Base-by-base conservation (phyloP, 2,329 filamentous ascomycete species). In the Stemphylium vesicarium region DNA sequence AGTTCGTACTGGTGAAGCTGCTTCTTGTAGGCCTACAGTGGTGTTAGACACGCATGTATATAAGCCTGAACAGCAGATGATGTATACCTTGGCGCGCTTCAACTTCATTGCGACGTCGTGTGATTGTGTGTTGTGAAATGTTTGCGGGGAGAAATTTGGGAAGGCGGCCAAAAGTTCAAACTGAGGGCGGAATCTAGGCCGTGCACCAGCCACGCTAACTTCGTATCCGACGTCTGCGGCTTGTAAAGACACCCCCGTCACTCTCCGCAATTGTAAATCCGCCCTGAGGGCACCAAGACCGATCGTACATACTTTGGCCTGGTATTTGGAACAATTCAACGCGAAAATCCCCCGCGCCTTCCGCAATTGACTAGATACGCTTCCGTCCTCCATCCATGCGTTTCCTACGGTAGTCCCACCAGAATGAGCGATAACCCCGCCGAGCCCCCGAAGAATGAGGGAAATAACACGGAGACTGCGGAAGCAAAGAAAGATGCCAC, bases 1-100 rank as follows among this genome's bases (percentile, higher is more conserved):
- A 94, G 84, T 72, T 88, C 87, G 83, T 93, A 96, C 73, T 94
- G 89, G 78, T 92, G 88, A 88, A 99, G 96, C 70, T 97, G 87
- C 86, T 97, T 97, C 72, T 88, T 86, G 75, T 92, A 92, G 68
- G 89, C 87, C 77, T 90, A 88, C 37, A 81, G 89, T 90, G 43
- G 6, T 11, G 37, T 57, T 26, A 62, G 48, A 11, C 10, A 2
- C 22, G 4, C 4, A 16, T 15, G 10, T 2, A 29, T 29, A 16
- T 12, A 4, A 13, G 9, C 5, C 5, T 29, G 2, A n/a, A 4
- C 12, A 20, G 24, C n/a, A 16, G n/a, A 12, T 11, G 1, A 4
- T 3, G 8, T 38, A 7, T 62, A 65, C 66, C 64, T 73, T 69
- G 35, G 67, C 65, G 52, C 70, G 65, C 57, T 73, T 72, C 45